Evolutionary conservation across 106 monocot species (phyloP), one percentile per base, ranked within the genome.

Genomic region (Dioscorea alata): DNA sequence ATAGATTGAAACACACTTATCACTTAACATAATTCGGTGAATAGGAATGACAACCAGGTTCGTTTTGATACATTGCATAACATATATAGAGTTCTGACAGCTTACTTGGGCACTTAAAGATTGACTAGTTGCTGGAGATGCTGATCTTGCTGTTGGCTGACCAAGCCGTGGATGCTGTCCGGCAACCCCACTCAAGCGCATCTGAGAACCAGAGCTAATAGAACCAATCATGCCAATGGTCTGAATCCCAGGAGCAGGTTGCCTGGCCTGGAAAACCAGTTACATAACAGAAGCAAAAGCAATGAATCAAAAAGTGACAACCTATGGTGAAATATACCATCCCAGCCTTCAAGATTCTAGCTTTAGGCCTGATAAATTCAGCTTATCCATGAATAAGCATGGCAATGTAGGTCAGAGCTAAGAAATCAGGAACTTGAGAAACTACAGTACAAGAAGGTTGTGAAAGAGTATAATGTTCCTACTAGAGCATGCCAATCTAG

Each of bases 211-310:
- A 52, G 77, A 68, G 59, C 62, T 84, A 31, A 88, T 61, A 49
- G 86, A 81, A 49, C 81, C 86, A 74, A 86, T 76, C 83, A 83
- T 79, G 14, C 86, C 86, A 73, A 82, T 80, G 35, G 68, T 79
- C 59, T 91, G 91, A 68, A 81, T 74, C 51, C 81, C 75, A 62
- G 74, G 89, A 74, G 71, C 57, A 48, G 83, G 67, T 66, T 72
- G 83, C 69, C 84, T 83, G 16, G 49, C 71, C 86, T 90, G 78
- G 49, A 78, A 78, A 57, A 28, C 48, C 28, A 67, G 33, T 23
- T 12, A 22, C 7, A 71, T 19, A n/a, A 60, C 33, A 8, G 13
- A 12, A 68, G 17, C 28, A 18, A 20, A 4, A 56, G 16, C 2
- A 56, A 56, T 13, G 54, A 13, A 56, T 10, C 54, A 56, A 56